Evolutionary conservation across 495 filamentous ascomycete species (phyloP).

Genomic region (Neohortaea acidophila): DNA sequence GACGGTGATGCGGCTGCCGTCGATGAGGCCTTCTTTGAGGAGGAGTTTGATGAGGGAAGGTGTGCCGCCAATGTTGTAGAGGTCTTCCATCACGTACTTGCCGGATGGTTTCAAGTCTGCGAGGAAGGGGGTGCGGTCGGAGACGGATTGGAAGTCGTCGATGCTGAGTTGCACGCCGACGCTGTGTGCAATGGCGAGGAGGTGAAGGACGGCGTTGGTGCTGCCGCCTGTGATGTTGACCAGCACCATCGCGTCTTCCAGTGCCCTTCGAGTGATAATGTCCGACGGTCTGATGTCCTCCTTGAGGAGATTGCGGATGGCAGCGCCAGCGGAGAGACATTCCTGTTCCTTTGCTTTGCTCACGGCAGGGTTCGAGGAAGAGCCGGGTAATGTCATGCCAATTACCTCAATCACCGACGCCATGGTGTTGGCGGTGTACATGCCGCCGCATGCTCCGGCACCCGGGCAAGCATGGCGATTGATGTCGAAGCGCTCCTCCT

Average conservation of each 20-base stretch:
- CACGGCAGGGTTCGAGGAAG: conserved; percentile 85
- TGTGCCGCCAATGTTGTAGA: conserved; percentile 81
- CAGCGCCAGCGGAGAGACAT: conserved; percentile 68
- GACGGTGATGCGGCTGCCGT: conserved; percentile 78
- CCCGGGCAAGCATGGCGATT: conserved; percentile 91
- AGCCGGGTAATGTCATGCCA: conserved; percentile 80
- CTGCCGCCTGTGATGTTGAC: conserved; percentile 91
- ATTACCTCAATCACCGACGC: conserved; percentile 91
- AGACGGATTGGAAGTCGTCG: conserved; percentile 93
- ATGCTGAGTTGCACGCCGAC: conserved; percentile 89
- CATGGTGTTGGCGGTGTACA: conserved; percentile 97
- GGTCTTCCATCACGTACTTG: conserved; percentile 90
- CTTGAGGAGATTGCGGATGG: conserved; percentile 70
- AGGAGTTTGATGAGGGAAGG: conserved; percentile 84
- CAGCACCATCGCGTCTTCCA: conserved; percentile 93
- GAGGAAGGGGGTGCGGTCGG: conserved; percentile 80
- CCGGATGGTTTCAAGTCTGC: conserved; percentile 95
- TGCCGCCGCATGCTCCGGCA: conserved; percentile 85
- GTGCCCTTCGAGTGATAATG: conserved; percentile 79
- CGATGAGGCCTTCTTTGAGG: conserved; percentile 74
- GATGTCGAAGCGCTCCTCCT: conserved; percentile 84
- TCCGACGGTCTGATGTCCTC: conserved; percentile 82
- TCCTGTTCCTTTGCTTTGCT: conserved; percentile 73
- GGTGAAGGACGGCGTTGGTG: conserved; percentile 91
- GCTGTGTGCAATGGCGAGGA: conserved; percentile 89